Evolutionary conservation across 139 green algal genomes (phyloP).

Genomic region (Chlamydomonas incerta): DNA sequence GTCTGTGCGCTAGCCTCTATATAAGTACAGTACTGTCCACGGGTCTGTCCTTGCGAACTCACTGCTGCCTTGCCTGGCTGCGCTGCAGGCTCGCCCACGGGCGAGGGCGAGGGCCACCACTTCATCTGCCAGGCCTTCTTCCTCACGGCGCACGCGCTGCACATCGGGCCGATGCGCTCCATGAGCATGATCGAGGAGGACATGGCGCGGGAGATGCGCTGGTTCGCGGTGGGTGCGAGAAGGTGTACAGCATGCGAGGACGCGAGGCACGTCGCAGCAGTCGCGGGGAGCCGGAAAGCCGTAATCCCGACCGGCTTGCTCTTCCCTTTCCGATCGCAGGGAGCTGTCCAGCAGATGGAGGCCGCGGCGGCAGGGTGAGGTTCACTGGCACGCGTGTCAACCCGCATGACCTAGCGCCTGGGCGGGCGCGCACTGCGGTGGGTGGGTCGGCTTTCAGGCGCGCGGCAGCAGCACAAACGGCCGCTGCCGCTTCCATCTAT

Average conservation of each 20-base stretch:
- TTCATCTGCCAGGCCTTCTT: slow-evolving; percentile 99
- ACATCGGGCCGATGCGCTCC: slow-evolving; percentile 74
- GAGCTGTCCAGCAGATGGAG: slow-evolving; percentile 48
- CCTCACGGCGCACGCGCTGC: slow-evolving; percentile 78
- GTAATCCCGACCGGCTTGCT: neutral
- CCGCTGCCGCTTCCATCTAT: too few relatives aligned
- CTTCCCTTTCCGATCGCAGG: too few relatives aligned
- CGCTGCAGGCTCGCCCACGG: neutral
- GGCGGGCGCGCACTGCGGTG: too few relatives aligned
- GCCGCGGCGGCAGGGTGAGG: slow-evolving; percentile 13
- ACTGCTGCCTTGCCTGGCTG: neutral
- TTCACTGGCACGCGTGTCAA: too few relatives aligned
- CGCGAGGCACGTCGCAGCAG: neutral
- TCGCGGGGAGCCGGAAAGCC: neutral
- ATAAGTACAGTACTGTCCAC: too few relatives aligned
- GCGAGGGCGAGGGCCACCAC: slow-evolving; percentile 67
- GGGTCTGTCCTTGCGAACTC: too few relatives aligned
- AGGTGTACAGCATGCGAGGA: too few relatives aligned
- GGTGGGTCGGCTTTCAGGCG: too few relatives aligned
- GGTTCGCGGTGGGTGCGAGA: slow-evolving; percentile 32
- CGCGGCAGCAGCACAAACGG: too few relatives aligned
- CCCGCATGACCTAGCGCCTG: too few relatives aligned
- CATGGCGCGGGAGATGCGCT: slow-evolving; percentile 48
- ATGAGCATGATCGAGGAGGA: slow-evolving; percentile 55
- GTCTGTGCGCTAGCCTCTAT: too few relatives aligned